phyloP scores from a whole-genome alignment of 495 filamentous ascomycete genomes.

The Talaromyces adpressus region DNA sequence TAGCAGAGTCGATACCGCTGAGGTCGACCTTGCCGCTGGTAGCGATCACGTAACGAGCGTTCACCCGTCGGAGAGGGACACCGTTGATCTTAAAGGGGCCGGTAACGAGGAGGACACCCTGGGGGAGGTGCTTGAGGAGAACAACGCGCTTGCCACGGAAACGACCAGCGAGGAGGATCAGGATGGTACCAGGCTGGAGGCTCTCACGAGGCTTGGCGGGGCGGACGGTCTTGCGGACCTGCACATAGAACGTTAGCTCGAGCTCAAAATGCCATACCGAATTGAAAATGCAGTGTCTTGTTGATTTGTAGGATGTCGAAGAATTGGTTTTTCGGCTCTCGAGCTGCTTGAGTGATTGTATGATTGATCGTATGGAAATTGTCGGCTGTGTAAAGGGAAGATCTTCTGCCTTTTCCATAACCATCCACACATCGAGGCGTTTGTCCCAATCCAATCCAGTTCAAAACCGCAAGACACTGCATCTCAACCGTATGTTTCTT shows the following conservation, averaged over 20 bases:
- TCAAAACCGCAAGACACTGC: conserved; percentile 3
- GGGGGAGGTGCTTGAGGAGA: conserved; percentile 91
- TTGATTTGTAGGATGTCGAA: background rate
- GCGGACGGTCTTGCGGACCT: conserved; percentile 94
- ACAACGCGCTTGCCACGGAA: conserved; percentile 99
- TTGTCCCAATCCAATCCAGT: background rate
- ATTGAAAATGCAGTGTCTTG: background rate
- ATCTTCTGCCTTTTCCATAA: background rate
- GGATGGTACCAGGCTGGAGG: conserved; percentile 85
- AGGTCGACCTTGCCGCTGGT: conserved; percentile 88
- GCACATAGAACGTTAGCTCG: conserved; percentile 14
- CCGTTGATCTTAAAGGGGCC: conserved; percentile 99
- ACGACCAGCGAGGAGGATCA: conserved; percentile 98
- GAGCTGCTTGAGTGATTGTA: background rate
- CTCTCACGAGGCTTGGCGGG: conserved; percentile 75
- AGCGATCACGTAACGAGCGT: conserved; percentile 97
- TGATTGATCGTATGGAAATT: background rate
- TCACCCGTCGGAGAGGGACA: conserved; percentile 95
- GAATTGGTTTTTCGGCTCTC: background rate
- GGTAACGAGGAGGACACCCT: conserved; percentile 97
- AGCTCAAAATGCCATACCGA: background rate
- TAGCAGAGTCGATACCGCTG: conserved; percentile 69
- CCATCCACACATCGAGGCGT: background rate
- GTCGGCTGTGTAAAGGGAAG: background rate
- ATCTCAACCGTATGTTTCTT: conserved; percentile 9